A percentile compares a stretch with the other conserved stretches of the same genome.
phyloP scores from a whole-genome alignment of 768 basidiomycete genomes.

The Candolleomyces efflorescens region DNA sequence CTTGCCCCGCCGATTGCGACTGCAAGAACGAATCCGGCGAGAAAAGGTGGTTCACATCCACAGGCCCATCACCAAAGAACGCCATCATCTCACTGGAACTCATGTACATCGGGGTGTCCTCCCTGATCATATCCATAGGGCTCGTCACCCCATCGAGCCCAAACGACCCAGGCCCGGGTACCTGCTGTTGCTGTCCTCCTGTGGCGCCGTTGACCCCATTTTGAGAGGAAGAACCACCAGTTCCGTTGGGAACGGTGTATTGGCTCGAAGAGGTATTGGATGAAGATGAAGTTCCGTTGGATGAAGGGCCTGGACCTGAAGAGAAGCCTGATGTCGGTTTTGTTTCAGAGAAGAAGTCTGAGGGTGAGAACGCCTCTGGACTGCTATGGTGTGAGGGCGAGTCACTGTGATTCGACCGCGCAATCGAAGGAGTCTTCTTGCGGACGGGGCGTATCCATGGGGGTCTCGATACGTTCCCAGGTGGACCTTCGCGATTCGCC shows the following conservation, averaged over 20 bases:
- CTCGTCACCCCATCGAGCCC: conserved; percentile 19
- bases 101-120: conserved; percentile 52
- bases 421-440: conserved; percentile 58
- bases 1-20: neutral
- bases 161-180: conserved; percentile 33
- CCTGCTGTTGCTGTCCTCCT: conserved; percentile 12
- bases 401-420: conserved; percentile 41
- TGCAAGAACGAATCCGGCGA: conserved; percentile 20
- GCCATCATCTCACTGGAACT: conserved; percentile 57
- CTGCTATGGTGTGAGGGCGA: conserved; percentile 50
- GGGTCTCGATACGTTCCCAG: conserved; percentile 48
- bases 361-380: conserved; percentile 62
- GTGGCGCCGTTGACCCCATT: conserved; percentile 8
- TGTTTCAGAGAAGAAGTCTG: conserved; percentile 60
- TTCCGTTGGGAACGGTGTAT: neutral
- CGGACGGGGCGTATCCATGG: conserved; percentile 90
- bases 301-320: conserved; percentile 15
- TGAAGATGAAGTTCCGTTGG: conserved; percentile 12
- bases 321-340: conserved; percentile 25
- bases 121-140: conserved; percentile 41
- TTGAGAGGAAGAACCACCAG: conserved; percentile 2
- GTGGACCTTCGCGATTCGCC: conserved; percentile 45
- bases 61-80: conserved; percentile 49
- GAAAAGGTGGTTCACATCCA: conserved; percentile 32
- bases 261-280: conserved; percentile 2